Evolutionary conservation across 768 basidiomycete species (phyloP).

Genomic region (Favolaschia claudopus): DNA sequence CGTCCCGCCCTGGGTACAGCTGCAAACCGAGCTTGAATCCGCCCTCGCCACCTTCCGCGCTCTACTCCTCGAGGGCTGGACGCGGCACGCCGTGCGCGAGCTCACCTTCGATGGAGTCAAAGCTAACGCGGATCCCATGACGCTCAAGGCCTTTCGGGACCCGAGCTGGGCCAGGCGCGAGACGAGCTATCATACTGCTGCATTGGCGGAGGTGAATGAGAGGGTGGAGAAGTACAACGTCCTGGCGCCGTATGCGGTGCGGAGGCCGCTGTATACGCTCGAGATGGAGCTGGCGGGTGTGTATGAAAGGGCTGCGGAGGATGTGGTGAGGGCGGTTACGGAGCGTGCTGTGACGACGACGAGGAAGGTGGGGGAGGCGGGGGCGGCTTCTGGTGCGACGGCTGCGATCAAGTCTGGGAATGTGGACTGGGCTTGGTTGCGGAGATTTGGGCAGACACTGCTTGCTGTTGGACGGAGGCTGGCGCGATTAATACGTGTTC

Average conservation of each 20-base stretch:
- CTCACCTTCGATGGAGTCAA: conserved; percentile 45
- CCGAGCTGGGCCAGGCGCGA: conserved; percentile 76
- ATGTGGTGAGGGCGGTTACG: conserved; percentile 53
- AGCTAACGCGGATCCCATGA: conserved; percentile 31
- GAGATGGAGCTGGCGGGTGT: conserved; percentile 63
- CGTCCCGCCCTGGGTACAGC: conserved; percentile 86
- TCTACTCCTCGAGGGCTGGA: conserved; percentile 72
- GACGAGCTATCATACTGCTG: conserved; percentile 69
- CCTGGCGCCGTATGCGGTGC: conserved; percentile 80
- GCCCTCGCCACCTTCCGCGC: conserved; percentile 69
- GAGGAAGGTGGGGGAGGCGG: background rate
- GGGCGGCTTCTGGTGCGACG: background rate
- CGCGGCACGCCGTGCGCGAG: conserved; percentile 74
- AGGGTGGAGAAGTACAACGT: conserved; percentile 83
- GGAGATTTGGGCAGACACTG: background rate
- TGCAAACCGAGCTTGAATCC: conserved; percentile 79
- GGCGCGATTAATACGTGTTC: background rate
- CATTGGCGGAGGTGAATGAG: conserved; percentile 75
- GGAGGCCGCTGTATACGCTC: conserved; percentile 65
- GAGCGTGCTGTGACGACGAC: conserved; percentile 31
- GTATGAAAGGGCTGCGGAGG: conserved; percentile 59
- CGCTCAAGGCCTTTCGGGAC: conserved; percentile 61
- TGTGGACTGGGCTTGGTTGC: conserved; percentile 13
- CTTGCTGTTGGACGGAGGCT: background rate
- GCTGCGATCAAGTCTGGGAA: background rate